Evolutionary conservation across 2,329 filamentous ascomycete genomes (phyloP), one percentile per base, ranked within the genome.

Genomic region (Sporothrix schenckii): DNA sequence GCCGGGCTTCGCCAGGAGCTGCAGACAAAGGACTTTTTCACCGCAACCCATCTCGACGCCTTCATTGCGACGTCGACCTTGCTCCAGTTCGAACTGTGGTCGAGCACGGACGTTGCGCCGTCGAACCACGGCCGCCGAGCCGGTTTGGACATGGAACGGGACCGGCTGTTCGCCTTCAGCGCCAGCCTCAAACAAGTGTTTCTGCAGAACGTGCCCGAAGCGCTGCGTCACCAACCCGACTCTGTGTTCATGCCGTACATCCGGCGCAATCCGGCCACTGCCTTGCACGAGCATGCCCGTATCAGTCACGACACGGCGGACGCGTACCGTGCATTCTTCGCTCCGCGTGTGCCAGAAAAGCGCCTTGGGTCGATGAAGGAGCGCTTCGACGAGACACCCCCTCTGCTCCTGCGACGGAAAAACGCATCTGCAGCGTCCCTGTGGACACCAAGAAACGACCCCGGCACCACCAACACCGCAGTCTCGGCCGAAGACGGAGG

Each of bases 51-150:
- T 44, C 63, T 74, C 16, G 75, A 76, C 60, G 71, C 74, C 7
- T 76, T 76, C 60, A 71, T 76, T 10, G 74, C 73, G 6, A 75
- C 75, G 11, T 74, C 74, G 0, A 27, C 75, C 0, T 70, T 76
- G 30, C 47, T 76, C 1, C 74, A 76, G 58, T 74, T 72, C 53
- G 73, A 75, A 50, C 72, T 74, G 16, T 76, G 75, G 75, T 68
- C 70, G 11, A 74, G 71, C 53, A 70, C 72, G 1, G 74, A 76
- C 39, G 71, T 49, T 56, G 16, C 65, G 6, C 30, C 68, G 6
- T 41, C 21, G 27, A 60, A 74, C 78, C 11, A 19, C 14, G 14
- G n/a, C 4, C 34, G 10, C 1, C 11, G 13, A 21, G n/a, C 13
- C 7, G 14, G 21, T 9, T 69, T 71, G 14, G 66, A 73, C 13